phyloP scores from a whole-genome alignment of 2,329 filamentous ascomycete genomes.

The Penicillium sp. region DNA sequence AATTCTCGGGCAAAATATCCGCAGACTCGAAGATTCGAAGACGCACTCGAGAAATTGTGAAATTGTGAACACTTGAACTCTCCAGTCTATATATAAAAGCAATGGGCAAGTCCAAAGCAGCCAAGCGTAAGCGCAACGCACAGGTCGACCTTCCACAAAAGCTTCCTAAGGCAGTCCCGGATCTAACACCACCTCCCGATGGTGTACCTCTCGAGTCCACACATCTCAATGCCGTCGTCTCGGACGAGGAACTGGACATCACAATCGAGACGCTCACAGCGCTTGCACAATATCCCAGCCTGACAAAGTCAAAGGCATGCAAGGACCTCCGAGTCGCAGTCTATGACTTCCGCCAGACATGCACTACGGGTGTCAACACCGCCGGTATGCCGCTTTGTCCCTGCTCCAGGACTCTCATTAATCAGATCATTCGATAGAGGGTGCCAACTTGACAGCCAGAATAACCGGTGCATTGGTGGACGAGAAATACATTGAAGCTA shows the following conservation, averaged over 20 bases:
- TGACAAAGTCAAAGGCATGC: conserved; percentile 68
- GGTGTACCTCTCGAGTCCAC: conserved; percentile 25
- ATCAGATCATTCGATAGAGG: conserved; percentile 37
- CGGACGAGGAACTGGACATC: conserved; percentile 64
- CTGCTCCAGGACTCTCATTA: conserved; percentile 8
- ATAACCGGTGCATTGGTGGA: conserved; percentile 66
- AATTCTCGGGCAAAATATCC: background rate
- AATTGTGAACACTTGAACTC: background rate
- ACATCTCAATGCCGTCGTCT: conserved; percentile 26
- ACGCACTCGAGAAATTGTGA: no score
- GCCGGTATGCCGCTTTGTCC: conserved; percentile 41
- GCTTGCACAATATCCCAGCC: conserved; percentile 56
- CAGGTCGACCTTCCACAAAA: conserved; percentile 29
- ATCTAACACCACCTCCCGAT: conserved; percentile 28
- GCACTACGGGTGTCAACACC: conserved; percentile 63
- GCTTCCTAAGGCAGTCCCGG: conserved; percentile 18
- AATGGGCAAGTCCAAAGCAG: conserved; percentile 31
- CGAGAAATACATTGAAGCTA: conserved; percentile 63
- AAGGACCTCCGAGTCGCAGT: conserved; percentile 65
- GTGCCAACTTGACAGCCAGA: conserved; percentile 63
- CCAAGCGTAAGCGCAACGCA: conserved; percentile 33
- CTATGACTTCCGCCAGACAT: conserved; percentile 67
- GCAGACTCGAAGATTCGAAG: background rate
- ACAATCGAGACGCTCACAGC: conserved; percentile 62
- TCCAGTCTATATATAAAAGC: background rate